Base-by-base conservation (phyloP, 306 rosid species). In the Styphnolobium japonicum region DNA sequence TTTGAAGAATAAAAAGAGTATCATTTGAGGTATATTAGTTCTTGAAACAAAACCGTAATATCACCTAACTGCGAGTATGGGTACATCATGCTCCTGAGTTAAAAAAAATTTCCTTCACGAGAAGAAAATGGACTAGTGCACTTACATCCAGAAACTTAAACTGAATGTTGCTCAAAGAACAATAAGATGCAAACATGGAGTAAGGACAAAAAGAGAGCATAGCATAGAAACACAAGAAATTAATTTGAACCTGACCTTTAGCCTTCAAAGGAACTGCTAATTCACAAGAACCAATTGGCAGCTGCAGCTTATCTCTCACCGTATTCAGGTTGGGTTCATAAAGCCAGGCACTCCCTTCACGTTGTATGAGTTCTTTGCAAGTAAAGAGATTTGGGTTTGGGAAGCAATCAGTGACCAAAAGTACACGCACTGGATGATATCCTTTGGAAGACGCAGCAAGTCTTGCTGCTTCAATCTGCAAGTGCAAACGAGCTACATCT, bases 381-480 rank as follows among this genome's bases (percentile, higher is more conserved):
- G 82, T 79, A 81, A 91, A 93, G 55, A 93, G 89, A 85, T 87
- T 90, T 14, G 97, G 98, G 51, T 80, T 80, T 27, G 97, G 95
- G 69, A 90, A 77, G 85, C 95, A 93, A 45, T 91, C 91, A 1
- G 98, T 90, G 56, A 91, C 80, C 71, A 93, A 84, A 81, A 93
- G 86, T 61, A 93, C 87, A 33, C 0, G 97, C 77, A 93, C 88
- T 2, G 87, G 90, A 73, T 74, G 87, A 80, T 77, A 63, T 55
- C 92, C 98, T 83, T 92, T 87, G 73, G 95, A 88, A 80, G 90
- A 77, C 49, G 93, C 81, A 49, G 92, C 92, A 46, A 93, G 85
- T 85, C 98, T 91, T 29, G 95, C 98, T 16, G 92, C 85, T 90
- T 93, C 98, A 78, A 91, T 90, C 88, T 93, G 97, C 86, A 93